Evolutionary conservation across 2,329 filamentous ascomycete species (phyloP).

Genomic region (Fusarium algeriense): DNA sequence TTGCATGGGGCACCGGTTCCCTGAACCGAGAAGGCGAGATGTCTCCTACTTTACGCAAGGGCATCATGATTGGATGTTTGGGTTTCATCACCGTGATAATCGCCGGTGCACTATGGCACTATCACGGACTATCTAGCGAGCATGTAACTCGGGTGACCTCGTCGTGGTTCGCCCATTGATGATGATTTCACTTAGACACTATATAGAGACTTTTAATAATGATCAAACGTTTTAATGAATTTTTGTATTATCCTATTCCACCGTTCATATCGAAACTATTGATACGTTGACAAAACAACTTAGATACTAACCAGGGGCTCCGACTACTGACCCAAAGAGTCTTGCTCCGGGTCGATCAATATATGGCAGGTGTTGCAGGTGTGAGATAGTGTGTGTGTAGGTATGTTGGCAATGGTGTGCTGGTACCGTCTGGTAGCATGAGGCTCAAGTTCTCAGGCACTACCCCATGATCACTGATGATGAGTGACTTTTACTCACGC

Average conservation of each 20-base stretch:
- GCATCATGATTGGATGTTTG: conserved; percentile 41
- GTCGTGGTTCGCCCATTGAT: conserved; percentile 41
- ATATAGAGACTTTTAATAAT: conserved; percentile 40
- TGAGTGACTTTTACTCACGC: too few relatives aligned
- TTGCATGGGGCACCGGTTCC: conserved; percentile 43
- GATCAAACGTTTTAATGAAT: conserved; percentile 25
- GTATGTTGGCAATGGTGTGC: too few relatives aligned
- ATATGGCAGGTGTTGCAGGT: too few relatives aligned
- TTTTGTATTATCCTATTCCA: neutral
- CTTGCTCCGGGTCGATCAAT: too few relatives aligned
- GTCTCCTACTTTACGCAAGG: conserved; percentile 38
- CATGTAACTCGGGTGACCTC: conserved; percentile 34
- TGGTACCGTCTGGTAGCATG: too few relatives aligned
- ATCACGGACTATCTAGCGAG: conserved; percentile 33
- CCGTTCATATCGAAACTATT: too few relatives aligned
- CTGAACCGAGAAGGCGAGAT: conserved; percentile 40
- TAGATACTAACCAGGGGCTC: too few relatives aligned
- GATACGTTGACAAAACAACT: too few relatives aligned
- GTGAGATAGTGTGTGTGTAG: too few relatives aligned
- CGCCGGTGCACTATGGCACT: conserved; percentile 45
- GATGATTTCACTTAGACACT: conserved; percentile 29
- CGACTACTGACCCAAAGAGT: too few relatives aligned
- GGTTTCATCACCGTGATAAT: conserved; percentile 47
- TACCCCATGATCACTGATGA: too few relatives aligned
- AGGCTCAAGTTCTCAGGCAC: too few relatives aligned